Base-by-base conservation (phyloP, 2,329 filamentous ascomycete species). In the Scedosporium dehoogii region DNA sequence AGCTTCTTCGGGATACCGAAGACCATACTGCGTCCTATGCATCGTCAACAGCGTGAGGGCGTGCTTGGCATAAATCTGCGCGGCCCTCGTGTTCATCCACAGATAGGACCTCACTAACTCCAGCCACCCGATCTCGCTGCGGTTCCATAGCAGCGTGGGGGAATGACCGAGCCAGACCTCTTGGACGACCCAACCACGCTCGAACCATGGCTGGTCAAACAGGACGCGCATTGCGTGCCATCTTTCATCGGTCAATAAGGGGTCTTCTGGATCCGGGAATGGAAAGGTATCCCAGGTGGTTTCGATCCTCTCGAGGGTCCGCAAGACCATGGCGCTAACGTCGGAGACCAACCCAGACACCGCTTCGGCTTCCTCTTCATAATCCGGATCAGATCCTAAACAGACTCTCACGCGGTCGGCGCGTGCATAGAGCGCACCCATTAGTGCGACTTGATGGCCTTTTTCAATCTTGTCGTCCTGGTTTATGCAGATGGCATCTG, bases 401-500 rank as follows among this genome's bases (percentile, higher is more conserved):
- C 60, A 62, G 9, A 58, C 23, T 14, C 58, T 12, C 4, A 51
- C 44, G 6, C 53, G 60, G 14, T 25, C 42, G 14, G 60, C 60
- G 1, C 4, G 23, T 6, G 33, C 21, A 21, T 62, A 62, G 12
- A 62, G 29, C 48, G 44, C 21, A 18, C 60, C 53, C 60, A 62
- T 62, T 29, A 57, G 51, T 9, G 53, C 48, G 21, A 61, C 59
- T 33, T 61, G 59, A 21, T 53, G 12, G 10, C 42, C 59, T 44
- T 48, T 51, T 23, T 61, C 59, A 18, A 18, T n/a, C 14, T 38
- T 23, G 18, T 61, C 59, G 21, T 18, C 27, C 60, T 62, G 60
- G 38, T 62, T 62, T 48, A 62, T 62, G 48, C 60, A 62, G 51
- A 62, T 62, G 16, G 21, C 60, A 23, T 62, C 60, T 12, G 60